Evolutionary conservation across 2,329 filamentous ascomycete species (phyloP).

Genomic region (Penicillium sp.): DNA sequence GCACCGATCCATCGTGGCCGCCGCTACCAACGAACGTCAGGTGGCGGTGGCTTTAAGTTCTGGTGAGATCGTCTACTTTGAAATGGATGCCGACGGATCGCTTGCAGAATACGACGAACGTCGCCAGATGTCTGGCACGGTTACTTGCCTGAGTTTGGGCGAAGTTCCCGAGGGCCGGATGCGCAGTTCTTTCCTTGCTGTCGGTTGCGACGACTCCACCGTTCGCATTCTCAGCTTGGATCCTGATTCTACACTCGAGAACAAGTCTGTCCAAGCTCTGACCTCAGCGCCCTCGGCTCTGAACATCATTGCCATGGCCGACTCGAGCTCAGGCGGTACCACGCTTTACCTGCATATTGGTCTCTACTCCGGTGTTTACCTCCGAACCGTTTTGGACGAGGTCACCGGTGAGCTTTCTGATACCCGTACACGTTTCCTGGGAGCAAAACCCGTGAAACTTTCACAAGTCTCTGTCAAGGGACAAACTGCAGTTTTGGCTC

Average conservation of each 20-base stretch:
- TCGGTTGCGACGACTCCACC: conserved; percentile 95
- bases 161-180: conserved; percentile 88
- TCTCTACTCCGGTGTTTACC: conserved; percentile 90
- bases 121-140: conserved; percentile 91
- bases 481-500: conserved; percentile 79
- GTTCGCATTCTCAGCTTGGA: conserved; percentile 90
- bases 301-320: conserved; percentile 92
- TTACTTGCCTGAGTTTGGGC: conserved; percentile 91
- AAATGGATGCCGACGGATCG: conserved; percentile 89
- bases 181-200: conserved; percentile 88
- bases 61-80: conserved; percentile 96
- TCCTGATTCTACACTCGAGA: conserved; percentile 86
- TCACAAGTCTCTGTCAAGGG: conserved; percentile 89
- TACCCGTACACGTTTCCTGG: conserved; percentile 90
- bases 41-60: conserved; percentile 93
- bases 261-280: conserved; percentile 90
- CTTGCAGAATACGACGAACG: conserved; percentile 94
- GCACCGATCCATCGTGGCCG: conserved; percentile 92
- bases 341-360: conserved; percentile 96
- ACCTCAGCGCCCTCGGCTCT: conserved; percentile 87
- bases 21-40: conserved; percentile 89
- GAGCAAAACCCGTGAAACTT: conserved; percentile 83
- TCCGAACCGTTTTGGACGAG: conserved; percentile 92
- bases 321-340: conserved; percentile 83
- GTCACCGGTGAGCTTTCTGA: conserved; percentile 94